Percentiles rank a stretch among this genome's conserved stretches.
Conservation (phyloP, 352 stramenopile species). For the Thalassiosira mediterranea region DNA sequence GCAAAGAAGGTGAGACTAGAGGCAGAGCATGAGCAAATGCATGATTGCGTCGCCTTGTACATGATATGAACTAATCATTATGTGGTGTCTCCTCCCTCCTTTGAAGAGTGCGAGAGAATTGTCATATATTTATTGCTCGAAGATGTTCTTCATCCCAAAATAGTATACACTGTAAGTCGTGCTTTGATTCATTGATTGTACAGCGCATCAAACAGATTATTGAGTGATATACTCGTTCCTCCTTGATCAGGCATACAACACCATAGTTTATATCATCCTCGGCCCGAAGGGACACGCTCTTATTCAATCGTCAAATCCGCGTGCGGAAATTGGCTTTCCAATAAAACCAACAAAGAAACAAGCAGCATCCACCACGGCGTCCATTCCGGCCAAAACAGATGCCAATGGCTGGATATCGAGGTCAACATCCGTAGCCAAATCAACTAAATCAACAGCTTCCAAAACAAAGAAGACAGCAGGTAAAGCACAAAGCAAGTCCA, state of each 20-base stretch:
- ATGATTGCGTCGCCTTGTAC: neutral
- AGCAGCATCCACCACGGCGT: constrained; percentile 23
- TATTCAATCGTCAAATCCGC: constrained; percentile 35
- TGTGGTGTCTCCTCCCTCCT: too few species aligned
- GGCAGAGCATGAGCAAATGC: neutral
- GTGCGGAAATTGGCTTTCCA: constrained; percentile 45
- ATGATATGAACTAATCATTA: too few species aligned
- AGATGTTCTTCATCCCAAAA: constrained; percentile 57
- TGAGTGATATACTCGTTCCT: too few species aligned
- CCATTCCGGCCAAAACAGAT: constrained; percentile 12
- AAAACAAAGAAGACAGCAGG: constrained; percentile 3
- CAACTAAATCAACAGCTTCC: neutral
- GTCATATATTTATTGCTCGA: constrained; percentile 74
- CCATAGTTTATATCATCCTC: constrained; percentile 44
- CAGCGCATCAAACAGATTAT: too few species aligned
- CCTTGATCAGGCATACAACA: too few species aligned
- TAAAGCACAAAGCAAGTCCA: constrained; percentile 7
- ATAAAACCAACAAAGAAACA: constrained; percentile 20
- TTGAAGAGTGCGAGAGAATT: constrained; percentile 77
- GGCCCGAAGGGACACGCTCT: constrained; percentile 34
- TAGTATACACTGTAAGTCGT: constrained; percentile 61
- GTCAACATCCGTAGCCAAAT: constrained; percentile 3
- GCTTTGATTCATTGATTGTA: too few species aligned
- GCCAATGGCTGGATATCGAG: constrained; percentile 53
- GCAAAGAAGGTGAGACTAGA: constrained; percentile 53